Base-by-base conservation (phyloP, 345 rosid species). In the Rhodamnia argentea region DNA sequence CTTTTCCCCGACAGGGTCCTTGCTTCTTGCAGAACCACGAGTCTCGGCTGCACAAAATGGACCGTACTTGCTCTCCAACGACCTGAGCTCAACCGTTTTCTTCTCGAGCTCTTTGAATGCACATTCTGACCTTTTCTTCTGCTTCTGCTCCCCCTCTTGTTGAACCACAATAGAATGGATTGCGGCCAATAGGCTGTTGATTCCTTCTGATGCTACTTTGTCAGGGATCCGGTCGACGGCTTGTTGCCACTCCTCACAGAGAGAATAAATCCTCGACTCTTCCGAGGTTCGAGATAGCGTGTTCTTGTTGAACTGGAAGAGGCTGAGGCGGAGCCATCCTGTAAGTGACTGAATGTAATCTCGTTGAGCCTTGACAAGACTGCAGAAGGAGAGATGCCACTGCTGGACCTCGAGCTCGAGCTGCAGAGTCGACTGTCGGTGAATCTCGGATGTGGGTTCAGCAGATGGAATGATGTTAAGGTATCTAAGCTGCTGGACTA, bases 131-230 rank as follows among this genome's bases (percentile, higher is more conserved):
- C 89, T 96, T 94, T 94, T 96, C 94, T 94, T 94, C 88, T 96
- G 99, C 90, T 95, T 95, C 53, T 94, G 93, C 88, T 97, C 99
- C 23, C 93, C 98, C 5, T 90, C 92, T 82, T 97, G 99, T 86
- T 97, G 99, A 57, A 89, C 93, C 57, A 97, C 99, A 10, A 97
- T 94, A 18, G 95, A 96, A n/a, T 95, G 96, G 85, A 97, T 92
- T 26, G 94, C 98, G 0, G 93, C 89, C 60, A 97, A 83, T 89
- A 97, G 94, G 90, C 99, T 95, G 86, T 94, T 96, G 90, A 97
- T 96, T 84, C 98, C 99, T 92, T 97, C 99, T 1, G 99, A 94
- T 89, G 99, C 99, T 84, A 96, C 99, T 87, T 95, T 97, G 91
- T 96, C 99, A 5, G 99, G 99, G 87, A 95, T 92, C 85, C 98